Percentiles rank a stretch among this genome's conserved stretches.
phyloP scores from a whole-genome alignment of 2,329 filamentous ascomycete genomes.

The Colletotrichum horii region DNA sequence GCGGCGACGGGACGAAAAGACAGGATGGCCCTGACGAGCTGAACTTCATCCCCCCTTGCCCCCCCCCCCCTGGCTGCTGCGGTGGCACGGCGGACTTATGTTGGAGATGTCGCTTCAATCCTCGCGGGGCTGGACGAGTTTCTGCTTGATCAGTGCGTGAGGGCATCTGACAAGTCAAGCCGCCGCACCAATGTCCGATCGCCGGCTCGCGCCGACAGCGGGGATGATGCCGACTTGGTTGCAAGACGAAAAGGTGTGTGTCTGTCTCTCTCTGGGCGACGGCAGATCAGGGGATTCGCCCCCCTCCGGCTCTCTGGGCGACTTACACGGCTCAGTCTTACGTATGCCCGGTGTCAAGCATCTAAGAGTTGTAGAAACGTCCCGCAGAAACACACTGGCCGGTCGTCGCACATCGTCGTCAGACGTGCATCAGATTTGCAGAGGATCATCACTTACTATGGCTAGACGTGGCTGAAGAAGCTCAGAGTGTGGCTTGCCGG shows the following conservation, averaged over 20 bases:
- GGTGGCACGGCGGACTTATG: not conserved
- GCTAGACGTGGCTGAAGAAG: conserved; percentile 1
- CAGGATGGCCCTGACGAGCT: not conserved
- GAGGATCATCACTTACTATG: not conserved
- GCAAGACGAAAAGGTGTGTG: not conserved
- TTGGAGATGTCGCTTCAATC: not conserved
- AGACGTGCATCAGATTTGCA: conserved; percentile 5
- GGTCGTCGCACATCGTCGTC: not conserved
- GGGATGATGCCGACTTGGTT: not conserved
- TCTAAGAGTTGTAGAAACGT: not conserved
- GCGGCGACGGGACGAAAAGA: not conserved
- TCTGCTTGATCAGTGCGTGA: not conserved
- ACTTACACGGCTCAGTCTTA: not conserved
- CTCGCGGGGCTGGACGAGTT: not conserved
- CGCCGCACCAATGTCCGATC: not conserved
- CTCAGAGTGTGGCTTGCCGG: not conserved
- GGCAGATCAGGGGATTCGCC: not conserved
- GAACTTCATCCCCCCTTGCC: not conserved
- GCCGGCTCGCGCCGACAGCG: not conserved
- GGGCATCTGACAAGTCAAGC: not conserved
- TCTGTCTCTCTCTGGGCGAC: not conserved
- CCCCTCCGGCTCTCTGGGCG: not conserved
- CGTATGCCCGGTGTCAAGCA: not conserved
- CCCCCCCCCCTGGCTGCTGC: not conserved
- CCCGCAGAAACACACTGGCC: not conserved